Conservation (phyloP, 2,329 filamentous ascomycete species). For the Phaeosphaeriaceae sp. region DNA sequence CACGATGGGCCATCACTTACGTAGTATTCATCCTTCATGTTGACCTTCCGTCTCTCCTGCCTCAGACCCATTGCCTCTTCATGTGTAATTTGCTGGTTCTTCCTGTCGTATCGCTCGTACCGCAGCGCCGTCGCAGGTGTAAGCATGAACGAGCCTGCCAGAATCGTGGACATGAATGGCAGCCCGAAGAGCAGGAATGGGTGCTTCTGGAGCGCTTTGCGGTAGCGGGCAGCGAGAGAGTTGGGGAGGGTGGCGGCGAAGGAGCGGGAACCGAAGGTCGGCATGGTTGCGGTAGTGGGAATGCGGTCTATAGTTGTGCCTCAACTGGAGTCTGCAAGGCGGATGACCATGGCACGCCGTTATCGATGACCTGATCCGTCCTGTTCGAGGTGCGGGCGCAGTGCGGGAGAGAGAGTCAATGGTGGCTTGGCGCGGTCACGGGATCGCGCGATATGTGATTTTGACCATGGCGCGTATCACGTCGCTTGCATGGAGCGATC, state of each 20-base stretch:
- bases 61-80: constrained; percentile 88
- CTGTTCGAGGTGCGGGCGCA: neutral
- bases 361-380: neutral
- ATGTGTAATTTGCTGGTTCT: constrained; percentile 82
- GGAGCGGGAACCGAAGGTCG: constrained; percentile 68
- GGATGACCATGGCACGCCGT: neutral
- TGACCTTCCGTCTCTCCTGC: constrained; percentile 73
- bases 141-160: constrained; percentile 91
- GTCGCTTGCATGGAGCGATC: neutral
- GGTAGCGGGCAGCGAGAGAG: constrained; percentile 78
- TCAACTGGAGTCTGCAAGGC: no score
- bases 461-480: constrained; percentile 1
- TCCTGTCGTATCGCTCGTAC: constrained; percentile 92
- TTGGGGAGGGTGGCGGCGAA: constrained; percentile 65
- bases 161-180: constrained; percentile 88
- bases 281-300: constrained; percentile 22
- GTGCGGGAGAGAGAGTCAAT: neutral
- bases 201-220: constrained; percentile 74
- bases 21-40: constrained; percentile 87
- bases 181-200: constrained; percentile 94
- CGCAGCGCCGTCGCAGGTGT: constrained; percentile 92
- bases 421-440: constrained; percentile 17
- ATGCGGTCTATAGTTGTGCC: neutral
- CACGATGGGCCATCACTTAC: constrained; percentile 59
- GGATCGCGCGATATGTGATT: constrained; percentile 10